Evolutionary conservation across 1,284 basidiomycete species (phyloP), one percentile per base, ranked within the genome.

Genomic region (Cryptococcus sp.): DNA sequence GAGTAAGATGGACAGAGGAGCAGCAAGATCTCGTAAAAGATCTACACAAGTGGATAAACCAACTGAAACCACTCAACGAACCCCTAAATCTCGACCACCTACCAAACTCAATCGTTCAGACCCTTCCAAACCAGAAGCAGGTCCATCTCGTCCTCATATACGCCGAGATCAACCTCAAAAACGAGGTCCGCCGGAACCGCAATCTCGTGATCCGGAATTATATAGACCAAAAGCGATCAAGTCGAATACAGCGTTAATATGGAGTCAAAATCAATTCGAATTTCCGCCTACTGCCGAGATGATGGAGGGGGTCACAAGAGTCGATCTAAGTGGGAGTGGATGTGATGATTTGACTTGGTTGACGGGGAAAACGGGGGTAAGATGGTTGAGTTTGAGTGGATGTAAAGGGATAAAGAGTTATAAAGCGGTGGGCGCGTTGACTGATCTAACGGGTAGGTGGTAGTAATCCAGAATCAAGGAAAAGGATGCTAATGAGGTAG

Each of bases 161-260:
- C 46, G 44, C 30, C 47, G 13, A 49, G 47, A 45, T 38, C 46
- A 4, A 37, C 42, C 31, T 46, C 41, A 42, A 31, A 42, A 34
- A 15, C 43, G 30, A 35, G 13, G 46, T 32, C 34, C 15, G 36
- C 55, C 57, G 2, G 53, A 41, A 13, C 30, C 46, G 23, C 53
- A 54, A 44, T 54, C 53, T 15, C 46, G 53, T 31, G 68, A 70
- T 49, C 68, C 70, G 4, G 64, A 59, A 34, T 58, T 60, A 35
- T 75, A 70, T 59, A 63, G 61, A 44, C 61, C 73, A 14, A 75
- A 75, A 61, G 73, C 73, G 4, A 67, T 75, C 50, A 66, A 71
- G 3, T 61, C 62, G 3, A 53, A 70, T 5, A 56, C 63, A 2
- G 71, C 73, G 5, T 51, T 75, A 11, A 64, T 71, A 13, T 75